Evolutionary conservation across 2,329 filamentous ascomycete genomes (phyloP).

Genomic region (Ilyonectria destructans): DNA sequence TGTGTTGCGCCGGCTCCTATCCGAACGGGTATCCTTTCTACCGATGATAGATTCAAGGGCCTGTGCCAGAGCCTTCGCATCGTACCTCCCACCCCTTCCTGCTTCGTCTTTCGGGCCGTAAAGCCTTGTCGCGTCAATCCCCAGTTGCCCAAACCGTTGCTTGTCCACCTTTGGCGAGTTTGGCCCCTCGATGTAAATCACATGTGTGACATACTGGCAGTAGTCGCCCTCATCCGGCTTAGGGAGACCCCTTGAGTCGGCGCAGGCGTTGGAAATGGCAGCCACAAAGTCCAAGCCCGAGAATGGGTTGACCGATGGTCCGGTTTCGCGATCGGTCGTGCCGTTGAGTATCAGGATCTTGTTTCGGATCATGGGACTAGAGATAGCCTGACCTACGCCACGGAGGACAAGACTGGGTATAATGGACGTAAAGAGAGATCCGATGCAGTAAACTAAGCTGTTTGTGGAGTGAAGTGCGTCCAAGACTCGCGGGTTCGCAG

Average conservation of each 20-base stretch:
- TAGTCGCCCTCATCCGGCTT: conserved; percentile 65
- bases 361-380: conserved; percentile 64
- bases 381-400: conserved; percentile 77
- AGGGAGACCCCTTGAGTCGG: conserved; percentile 73
- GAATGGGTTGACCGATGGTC: conserved; percentile 76
- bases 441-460: conserved; percentile 91
- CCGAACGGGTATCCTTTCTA: conserved; percentile 58
- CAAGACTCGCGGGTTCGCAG: conserved; percentile 86
- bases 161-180: conserved; percentile 81
- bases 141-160: conserved; percentile 73
- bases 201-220: conserved; percentile 83
- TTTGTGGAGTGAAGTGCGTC: conserved; percentile 76
- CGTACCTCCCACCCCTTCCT: conserved; percentile 74
- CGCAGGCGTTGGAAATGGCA: conserved; percentile 83
- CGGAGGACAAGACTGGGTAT: conserved; percentile 85
- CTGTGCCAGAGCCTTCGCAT: conserved; percentile 81
- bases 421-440: conserved; percentile 92
- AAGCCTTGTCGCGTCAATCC: conserved; percentile 83
- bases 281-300: conserved; percentile 86
- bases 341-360: conserved; percentile 92
- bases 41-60: conserved; percentile 86
- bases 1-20: conserved; percentile 64
- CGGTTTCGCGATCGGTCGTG: conserved; percentile 88
- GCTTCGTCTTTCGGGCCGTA: conserved; percentile 76
- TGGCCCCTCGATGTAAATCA: conserved; percentile 84